Evolutionary conservation across 2,329 filamentous ascomycete genomes (phyloP).

Genomic region (Alternaria dauci): DNA sequence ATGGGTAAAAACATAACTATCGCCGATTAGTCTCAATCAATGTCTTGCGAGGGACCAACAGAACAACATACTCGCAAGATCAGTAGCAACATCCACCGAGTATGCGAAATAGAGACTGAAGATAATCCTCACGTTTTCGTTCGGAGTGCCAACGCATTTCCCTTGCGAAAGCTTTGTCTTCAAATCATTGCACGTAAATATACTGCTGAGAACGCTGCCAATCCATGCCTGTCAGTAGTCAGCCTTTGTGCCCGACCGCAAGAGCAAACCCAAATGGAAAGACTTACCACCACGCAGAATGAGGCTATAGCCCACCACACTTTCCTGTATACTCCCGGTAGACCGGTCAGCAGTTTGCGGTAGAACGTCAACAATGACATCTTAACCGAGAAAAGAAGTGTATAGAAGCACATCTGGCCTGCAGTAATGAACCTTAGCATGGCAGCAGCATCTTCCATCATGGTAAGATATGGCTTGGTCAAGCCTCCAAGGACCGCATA

Average conservation of each 20-base stretch:
- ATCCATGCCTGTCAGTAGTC: constrained; percentile 37
- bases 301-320: constrained; percentile 49
- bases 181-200: constrained; percentile 49
- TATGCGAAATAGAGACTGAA: constrained; percentile 48
- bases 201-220: constrained; percentile 46
- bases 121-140: constrained; percentile 19
- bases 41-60: too few species aligned
- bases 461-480: constrained; percentile 36
- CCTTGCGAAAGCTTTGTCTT: constrained; percentile 47
- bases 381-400: constrained; percentile 15
- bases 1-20: constrained; percentile 51
- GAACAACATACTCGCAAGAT: constrained; percentile 44
- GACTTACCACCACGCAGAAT: constrained; percentile 30
- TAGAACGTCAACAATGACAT: constrained; percentile 45
- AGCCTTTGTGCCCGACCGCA: background rate
- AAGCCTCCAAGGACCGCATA: constrained; percentile 34
- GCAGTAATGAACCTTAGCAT: constrained; percentile 51
- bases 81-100: constrained; percentile 46
- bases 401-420: constrained; percentile 43
- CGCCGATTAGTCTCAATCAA: too few species aligned
- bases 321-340: constrained; percentile 36
- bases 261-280: background rate
- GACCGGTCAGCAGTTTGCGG: constrained; percentile 38
- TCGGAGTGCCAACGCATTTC: constrained; percentile 29
- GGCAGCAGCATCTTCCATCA: constrained; percentile 37